Conservation (phyloP, 2,329 filamentous ascomycete genomes). For the Neocatenulostroma microsporum region DNA sequence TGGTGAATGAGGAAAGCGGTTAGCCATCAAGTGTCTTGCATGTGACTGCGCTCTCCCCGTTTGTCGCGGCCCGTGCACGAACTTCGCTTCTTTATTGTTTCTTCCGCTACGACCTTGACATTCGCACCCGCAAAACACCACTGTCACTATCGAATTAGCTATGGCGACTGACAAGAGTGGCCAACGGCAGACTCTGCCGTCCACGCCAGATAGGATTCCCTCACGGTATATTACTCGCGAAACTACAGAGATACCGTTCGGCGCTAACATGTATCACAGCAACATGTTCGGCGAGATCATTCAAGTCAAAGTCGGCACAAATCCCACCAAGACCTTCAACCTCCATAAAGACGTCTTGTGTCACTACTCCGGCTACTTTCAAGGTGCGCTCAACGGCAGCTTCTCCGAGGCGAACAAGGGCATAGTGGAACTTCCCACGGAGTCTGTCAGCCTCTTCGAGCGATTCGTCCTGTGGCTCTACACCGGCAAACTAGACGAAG, state of each 20-base stretch:
- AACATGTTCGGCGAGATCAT: conserved; percentile 44
- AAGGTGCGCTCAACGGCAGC: not conserved
- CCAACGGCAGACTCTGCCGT: not conserved
- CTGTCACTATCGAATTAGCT: not conserved
- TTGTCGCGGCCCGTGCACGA: too few species aligned
- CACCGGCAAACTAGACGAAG: conserved; percentile 1
- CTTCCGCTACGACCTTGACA: too few species aligned
- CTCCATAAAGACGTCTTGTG: conserved; percentile 13
- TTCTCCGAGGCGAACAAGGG: conserved; percentile 9
- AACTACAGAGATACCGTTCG: too few species aligned
- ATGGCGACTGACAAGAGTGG: conserved; percentile 2
- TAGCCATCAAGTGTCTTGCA: too few species aligned
- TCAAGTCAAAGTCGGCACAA: conserved; percentile 7
- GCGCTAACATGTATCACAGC: not conserved
- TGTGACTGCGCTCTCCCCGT: too few species aligned
- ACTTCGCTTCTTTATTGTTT: too few species aligned
- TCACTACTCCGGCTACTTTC: conserved; percentile 17
- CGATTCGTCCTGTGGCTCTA: conserved; percentile 5
- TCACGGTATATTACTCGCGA: too few species aligned
- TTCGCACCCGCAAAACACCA: not conserved
- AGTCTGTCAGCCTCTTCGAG: not conserved
- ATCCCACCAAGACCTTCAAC: conserved; percentile 6
- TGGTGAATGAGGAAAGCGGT: too few species aligned
- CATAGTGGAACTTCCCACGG: conserved; percentile 1
- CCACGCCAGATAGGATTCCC: not conserved